Base-by-base conservation (phyloP, 345 rosid genomes). In the Trapa bicornis region DNA sequence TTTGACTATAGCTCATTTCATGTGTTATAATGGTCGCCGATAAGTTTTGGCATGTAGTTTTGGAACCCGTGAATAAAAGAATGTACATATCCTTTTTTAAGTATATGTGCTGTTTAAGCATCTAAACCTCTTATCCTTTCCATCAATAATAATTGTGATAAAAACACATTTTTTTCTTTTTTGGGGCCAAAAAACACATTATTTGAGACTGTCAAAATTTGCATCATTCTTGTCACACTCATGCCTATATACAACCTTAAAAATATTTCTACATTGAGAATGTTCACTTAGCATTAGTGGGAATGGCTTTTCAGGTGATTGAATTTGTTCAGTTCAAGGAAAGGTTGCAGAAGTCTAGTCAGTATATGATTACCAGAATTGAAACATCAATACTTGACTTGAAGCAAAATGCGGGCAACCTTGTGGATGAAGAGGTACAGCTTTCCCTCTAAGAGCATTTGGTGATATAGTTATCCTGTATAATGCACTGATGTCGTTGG, bases 281-380 rank as follows among this genome's bases (percentile, higher is more conserved):
- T 58, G 4, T 58, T 11, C 3, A 57, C 16, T 58, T 32, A 32
- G 16, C 15, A 32, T 77, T 64, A 32, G 32, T 72, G 68, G 60
- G 65, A 50, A 47, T 71, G 70, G 22, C 67, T 37, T 75, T 71
- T 76, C 88, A 94, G 99, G 99, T 87, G 15, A 85, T 91, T 67
- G 97, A 94, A 82, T 91, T 94, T 81, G 96, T 94, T 65, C 95
- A 86, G 79, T 94, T 94, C 76, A 94, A 91, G 81, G 89, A 91
- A 79, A 76, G 82, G 37, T 77, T 94, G 80, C 96, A 91, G 75
- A 81, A 66, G 69, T 94, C 99, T 53, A 83, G 75, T 79, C 99
- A 91, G 72, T 91, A 91, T 78, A 77, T 83, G 73, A 72, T 86
- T 69, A 92, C 87, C 3, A 82, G 80, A 75, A 82, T 94, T 72